phyloP scores from a whole-genome alignment of 2,329 filamentous ascomycete species.

The Tympanopsis confertula region DNA sequence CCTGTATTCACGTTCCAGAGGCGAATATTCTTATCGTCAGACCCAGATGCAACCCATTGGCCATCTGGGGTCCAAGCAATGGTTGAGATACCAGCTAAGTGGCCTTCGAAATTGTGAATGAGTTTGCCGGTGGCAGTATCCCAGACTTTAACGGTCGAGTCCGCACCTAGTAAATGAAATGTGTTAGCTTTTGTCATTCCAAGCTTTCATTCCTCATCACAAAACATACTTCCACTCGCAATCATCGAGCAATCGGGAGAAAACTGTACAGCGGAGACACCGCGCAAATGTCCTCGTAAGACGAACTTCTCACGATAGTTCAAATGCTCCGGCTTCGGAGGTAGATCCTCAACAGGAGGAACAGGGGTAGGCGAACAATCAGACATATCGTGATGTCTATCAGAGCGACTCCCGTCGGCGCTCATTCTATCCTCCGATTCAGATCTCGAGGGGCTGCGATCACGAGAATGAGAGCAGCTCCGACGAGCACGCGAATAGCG shows the following conservation, averaged over 20 bases:
- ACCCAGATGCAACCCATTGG: constrained; percentile 75
- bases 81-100: constrained; percentile 83
- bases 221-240: constrained; percentile 46
- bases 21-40: constrained; percentile 90
- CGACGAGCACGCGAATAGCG: not conserved
- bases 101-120: constrained; percentile 81
- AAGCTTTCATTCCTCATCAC: constrained; percentile 71
- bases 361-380: not conserved
- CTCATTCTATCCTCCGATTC: too few species aligned
- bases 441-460: too few species aligned
- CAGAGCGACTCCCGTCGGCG: too few species aligned
- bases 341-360: not conserved
- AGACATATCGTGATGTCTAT: too few species aligned
- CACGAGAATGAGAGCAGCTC: not conserved
- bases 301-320: not conserved
- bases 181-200: constrained; percentile 84
- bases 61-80: constrained; percentile 91
- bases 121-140: constrained; percentile 65
- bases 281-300: not conserved
- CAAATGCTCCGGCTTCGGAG: not conserved
- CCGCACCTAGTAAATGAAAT: constrained; percentile 83
- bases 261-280: not conserved
- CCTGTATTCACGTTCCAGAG: constrained; percentile 68
- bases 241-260: not conserved
- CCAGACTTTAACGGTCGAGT: constrained; percentile 88